Base-by-base conservation (phyloP, 1,139 yeast species). In the Geotrichum candidum region DNA sequence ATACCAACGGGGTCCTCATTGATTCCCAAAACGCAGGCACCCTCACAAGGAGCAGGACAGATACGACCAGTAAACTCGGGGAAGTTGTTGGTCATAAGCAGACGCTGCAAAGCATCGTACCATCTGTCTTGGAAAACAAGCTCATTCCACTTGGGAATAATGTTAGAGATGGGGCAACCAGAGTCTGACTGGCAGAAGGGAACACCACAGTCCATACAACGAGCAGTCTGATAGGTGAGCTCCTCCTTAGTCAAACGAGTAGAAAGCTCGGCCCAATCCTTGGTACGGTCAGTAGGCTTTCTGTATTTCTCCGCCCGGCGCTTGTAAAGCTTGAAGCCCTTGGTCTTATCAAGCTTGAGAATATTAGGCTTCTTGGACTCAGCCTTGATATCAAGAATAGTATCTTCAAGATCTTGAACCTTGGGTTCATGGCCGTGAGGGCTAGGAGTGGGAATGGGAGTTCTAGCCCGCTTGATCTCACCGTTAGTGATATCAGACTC, bases 171-270 rank as follows among this genome's bases (percentile, higher is more conserved):
- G 64, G 99, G 99, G 79, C 99, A 94, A 65, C 99, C 99, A 57
- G 96, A 88, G 76, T 94, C 98, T 53, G 96, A 88, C 73, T 95
- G 96, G 81, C 99, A 94, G 84, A 92, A 94, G 65, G 99, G 99
- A 70, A 94, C 96, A 80, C 99, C 99, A 81, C 99, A 94, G 78
- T 94, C 99, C 97, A 94, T 94, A 83, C 99, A 94, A 77, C 99
- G 85, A n/a, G 98, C 97, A 63, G 98, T 90, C 79, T 94, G 98
- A 73, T 82, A 83, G 73, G 86, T 84, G 73, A 94, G 86, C 68
- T 94, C 98, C 61, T 88, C 92, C 76, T 88, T 88, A 65, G 91
- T 80, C 68, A 94, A 82, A 66, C 97, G 85, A 22, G 84, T 78
- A 23, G 96, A 86, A 77, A 94, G 82, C 78, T 94, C 99, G 68